Percentiles rank a stretch among this genome's conserved stretches.
Evolutionary conservation across 192 early-diverging fungal species (phyloP).

Genomic region (Coemansia sp.): DNA sequence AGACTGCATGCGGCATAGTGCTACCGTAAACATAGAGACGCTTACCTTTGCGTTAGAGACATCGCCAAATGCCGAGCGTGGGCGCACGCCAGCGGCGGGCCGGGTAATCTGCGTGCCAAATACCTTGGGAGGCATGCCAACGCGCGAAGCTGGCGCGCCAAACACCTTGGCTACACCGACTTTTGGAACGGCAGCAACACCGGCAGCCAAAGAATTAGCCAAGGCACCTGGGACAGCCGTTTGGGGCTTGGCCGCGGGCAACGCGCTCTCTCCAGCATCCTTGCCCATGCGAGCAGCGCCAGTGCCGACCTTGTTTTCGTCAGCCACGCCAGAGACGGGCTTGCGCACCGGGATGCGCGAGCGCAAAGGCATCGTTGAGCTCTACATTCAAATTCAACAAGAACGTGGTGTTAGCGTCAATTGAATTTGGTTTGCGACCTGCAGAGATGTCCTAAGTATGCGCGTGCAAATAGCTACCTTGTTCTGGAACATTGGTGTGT

Average conservation of each 20-base stretch:
- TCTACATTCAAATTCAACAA: conserved; percentile 1
- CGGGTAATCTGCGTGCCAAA: conserved; percentile 13
- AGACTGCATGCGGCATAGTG: neutral
- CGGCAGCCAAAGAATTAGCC: neutral
- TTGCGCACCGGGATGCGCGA: conserved; percentile 44
- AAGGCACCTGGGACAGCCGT: neutral
- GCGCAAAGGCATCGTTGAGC: conserved; percentile 37
- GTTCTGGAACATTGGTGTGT: conserved; percentile 43
- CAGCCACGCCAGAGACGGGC: conserved; percentile 16
- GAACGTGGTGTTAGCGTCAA: neutral
- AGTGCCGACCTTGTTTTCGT: conserved; percentile 39
- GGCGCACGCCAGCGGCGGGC: neutral
- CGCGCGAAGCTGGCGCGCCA: neutral
- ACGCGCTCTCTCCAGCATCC: conserved; percentile 4
- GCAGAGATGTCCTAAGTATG: neutral
- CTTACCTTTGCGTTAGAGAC: conserved; percentile 33
- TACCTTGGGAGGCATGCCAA: conserved; percentile 9
- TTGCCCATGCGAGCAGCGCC: conserved; percentile 5
- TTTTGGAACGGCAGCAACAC: neutral
- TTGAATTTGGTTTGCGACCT: conserved; percentile 1
- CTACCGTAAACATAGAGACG: conserved; percentile 1
- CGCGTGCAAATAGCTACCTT: conserved; percentile 23
- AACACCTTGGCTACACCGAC: neutral
- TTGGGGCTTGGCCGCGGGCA: conserved; percentile 14
- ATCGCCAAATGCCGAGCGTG: conserved; percentile 31